Evolutionary conservation across 768 basidiomycete species (phyloP).

Genomic region (Suillus placidus): DNA sequence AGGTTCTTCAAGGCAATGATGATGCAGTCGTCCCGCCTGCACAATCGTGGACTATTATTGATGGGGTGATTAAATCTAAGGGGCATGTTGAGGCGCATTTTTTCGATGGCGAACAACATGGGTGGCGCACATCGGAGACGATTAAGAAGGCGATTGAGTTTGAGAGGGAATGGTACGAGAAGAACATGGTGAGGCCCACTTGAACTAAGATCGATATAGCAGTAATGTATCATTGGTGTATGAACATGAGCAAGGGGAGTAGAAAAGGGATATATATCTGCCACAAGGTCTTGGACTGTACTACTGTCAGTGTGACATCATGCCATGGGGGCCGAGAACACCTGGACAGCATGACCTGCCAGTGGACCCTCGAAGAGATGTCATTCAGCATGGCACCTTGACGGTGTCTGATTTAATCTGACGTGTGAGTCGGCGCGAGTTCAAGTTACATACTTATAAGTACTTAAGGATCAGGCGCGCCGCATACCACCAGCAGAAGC

Average conservation of each 20-base stretch:
- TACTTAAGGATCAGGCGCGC: too few species aligned
- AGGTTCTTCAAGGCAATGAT: conserved; percentile 69
- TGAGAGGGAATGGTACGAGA: conserved; percentile 42
- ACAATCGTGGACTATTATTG: conserved; percentile 44
- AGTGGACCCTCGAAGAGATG: neutral
- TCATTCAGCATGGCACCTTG: neutral
- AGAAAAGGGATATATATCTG: neutral
- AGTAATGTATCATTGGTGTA: neutral
- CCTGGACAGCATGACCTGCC: neutral
- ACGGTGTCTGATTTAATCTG: neutral
- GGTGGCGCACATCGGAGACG: conserved; percentile 38
- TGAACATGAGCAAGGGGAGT: neutral
- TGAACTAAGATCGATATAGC: neutral
- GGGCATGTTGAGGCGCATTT: conserved; percentile 37
- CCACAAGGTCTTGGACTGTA: neutral
- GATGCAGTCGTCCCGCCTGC: conserved; percentile 69
- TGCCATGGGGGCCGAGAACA: too few species aligned
- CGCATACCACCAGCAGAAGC: neutral
- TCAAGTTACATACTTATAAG: neutral
- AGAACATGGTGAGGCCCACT: conserved; percentile 10
- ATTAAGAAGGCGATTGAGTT: conserved; percentile 37
- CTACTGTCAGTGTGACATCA: neutral
- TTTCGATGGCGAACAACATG: conserved; percentile 49
- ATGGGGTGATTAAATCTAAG: neutral
- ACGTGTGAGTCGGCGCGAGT: neutral